Evolutionary conservation across 164 flowering plant genomes (phyloP).

Genomic region (Chimonanthus praecox): DNA sequence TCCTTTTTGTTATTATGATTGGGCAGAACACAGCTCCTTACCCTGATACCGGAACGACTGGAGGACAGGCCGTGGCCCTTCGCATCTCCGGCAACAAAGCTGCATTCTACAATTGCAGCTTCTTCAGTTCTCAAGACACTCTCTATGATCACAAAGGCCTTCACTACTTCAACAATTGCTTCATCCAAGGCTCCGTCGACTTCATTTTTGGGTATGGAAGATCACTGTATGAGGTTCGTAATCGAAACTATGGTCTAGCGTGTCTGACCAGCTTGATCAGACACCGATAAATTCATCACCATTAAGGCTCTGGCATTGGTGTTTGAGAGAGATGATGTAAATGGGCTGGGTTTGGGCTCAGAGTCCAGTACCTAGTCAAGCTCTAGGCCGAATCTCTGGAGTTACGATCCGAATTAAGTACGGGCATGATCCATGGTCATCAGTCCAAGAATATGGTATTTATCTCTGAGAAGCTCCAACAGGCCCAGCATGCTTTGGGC

Average conservation of each 20-base stretch:
- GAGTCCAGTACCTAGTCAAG: too few species aligned
- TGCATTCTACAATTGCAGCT: conserved; percentile 63
- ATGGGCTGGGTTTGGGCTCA: too few species aligned
- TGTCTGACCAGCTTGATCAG: too few species aligned
- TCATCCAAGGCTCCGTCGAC: conserved; percentile 76
- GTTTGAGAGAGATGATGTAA: too few species aligned
- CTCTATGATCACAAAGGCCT: conserved; percentile 67
- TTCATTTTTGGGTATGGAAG: conserved; percentile 70
- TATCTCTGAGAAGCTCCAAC: neutral
- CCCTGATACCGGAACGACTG: conserved; percentile 24
- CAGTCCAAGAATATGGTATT: neutral
- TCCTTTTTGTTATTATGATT: neutral
- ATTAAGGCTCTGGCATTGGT: too few species aligned
- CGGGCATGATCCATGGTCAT: neutral
- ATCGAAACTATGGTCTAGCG: neutral
- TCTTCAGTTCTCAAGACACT: conserved; percentile 63
- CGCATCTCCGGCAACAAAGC: conserved; percentile 58
- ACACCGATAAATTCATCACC: too few species aligned
- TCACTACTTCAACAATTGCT: conserved; percentile 65
- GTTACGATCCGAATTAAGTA: too few species aligned
- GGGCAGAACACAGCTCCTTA: conserved; percentile 58
- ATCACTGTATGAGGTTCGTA: conserved; percentile 57
- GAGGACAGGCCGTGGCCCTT: conserved; percentile 67
- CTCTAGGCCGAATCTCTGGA: too few species aligned
- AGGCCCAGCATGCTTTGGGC: too few species aligned